These are phyloP conservation scores for Pyrenochaeta sp. DNA, from an alignment of 2,329 filamentous ascomycete genomes.

Conservation along the genomic window DNA sequence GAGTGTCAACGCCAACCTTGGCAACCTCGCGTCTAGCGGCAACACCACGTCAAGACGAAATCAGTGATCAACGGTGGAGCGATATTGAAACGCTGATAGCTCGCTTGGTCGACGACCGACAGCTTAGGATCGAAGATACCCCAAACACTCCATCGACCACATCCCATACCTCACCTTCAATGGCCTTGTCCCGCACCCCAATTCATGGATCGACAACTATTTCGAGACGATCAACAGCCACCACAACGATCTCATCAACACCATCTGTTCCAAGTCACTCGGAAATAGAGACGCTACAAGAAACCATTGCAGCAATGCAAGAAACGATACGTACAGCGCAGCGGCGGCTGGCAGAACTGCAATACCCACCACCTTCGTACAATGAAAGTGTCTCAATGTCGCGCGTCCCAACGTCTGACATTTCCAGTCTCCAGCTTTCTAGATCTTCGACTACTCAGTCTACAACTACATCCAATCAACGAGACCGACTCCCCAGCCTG, in stretches of 20 bases:
- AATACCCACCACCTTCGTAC: neutral
- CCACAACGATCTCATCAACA: neutral
- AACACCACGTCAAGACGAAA: neutral
- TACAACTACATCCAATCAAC: neutral
- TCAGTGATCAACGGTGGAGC: neutral
- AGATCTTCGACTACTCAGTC: conserved; percentile 1
- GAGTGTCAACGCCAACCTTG: neutral
- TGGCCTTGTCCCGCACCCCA: neutral
- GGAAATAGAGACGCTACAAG: conserved; percentile 7
- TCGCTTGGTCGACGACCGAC: neutral
- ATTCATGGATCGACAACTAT: neutral
- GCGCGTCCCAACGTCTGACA: conserved; percentile 14
- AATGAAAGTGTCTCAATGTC: neutral
- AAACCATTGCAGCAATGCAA: conserved; percentile 14
- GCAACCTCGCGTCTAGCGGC: too few relatives aligned
- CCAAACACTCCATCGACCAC: neutral
- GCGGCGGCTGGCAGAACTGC: neutral
- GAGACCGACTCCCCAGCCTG: neutral
- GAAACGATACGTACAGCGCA: conserved; percentile 5
- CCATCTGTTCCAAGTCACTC: neutral
- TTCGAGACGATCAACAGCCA: neutral
- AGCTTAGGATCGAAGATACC: neutral
- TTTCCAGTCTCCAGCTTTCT: conserved; percentile 7
- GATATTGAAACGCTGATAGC: neutral
- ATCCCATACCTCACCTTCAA: neutral